Percentiles rank a stretch among this genome's conserved stretches.
phyloP scores from a whole-genome alignment of 2,329 filamentous ascomycete genomes.

The Epichloe sylvatica region DNA sequence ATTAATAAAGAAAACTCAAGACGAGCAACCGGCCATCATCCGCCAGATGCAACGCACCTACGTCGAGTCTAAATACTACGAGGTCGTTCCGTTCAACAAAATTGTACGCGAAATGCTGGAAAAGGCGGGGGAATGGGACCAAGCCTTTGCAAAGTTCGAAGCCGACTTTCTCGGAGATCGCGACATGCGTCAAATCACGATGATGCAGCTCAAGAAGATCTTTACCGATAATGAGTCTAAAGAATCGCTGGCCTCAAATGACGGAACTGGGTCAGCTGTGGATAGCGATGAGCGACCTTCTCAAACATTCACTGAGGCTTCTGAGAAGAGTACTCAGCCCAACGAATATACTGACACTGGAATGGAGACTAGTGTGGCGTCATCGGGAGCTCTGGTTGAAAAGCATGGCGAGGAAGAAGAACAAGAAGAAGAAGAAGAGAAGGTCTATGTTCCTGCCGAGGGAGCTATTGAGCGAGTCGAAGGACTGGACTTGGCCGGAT shows the following conservation, averaged over 20 bases:
- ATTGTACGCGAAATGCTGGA: slow-evolving; percentile 84
- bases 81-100: slow-evolving; percentile 84
- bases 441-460: slow-evolving; percentile 18
- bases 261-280: slow-evolving; percentile 45
- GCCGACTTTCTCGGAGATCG: slow-evolving; percentile 91
- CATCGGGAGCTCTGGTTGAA: slow-evolving; percentile 10
- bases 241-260: slow-evolving; percentile 55
- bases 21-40: slow-evolving; percentile 64
- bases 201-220: slow-evolving; percentile 84
- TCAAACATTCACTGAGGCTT: slow-evolving; percentile 31
- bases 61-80: slow-evolving; percentile 88
- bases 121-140: slow-evolving; percentile 82
- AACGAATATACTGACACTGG: slow-evolving; percentile 25
- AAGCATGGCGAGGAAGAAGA: slow-evolving; percentile 7
- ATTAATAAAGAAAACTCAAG: slow-evolving; percentile 64
- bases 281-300: slow-evolving; percentile 35
- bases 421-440: slow-evolving; percentile 16
- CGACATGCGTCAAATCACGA: slow-evolving; percentile 82
- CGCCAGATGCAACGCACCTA: slow-evolving; percentile 79
- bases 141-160: slow-evolving; percentile 80
- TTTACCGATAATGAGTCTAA: slow-evolving; percentile 84
- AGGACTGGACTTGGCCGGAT: slow-evolving; percentile 34
- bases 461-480: slow-evolving; percentile 32
- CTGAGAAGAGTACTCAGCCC: slow-evolving; percentile 32
- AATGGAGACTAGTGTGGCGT: slow-evolving; percentile 18